Evolutionary conservation across 2,329 filamentous ascomycete species (phyloP).

Genomic region (Paraphaeosphaeria sporulosa): DNA sequence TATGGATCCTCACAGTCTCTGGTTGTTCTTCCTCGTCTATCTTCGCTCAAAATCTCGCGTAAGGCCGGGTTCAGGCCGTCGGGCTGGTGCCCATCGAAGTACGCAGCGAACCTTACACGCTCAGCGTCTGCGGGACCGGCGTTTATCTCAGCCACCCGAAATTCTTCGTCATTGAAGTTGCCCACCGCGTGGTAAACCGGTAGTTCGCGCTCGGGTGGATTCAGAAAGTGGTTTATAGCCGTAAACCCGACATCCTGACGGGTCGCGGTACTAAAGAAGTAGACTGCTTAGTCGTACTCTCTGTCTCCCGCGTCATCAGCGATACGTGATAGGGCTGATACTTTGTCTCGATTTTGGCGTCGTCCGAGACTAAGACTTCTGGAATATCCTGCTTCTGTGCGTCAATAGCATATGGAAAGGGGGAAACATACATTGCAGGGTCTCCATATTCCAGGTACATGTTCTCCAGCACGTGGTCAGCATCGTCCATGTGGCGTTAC

Average conservation of each 20-base stretch:
- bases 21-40: not conserved
- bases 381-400: not conserved
- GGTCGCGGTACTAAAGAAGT: not conserved
- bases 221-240: constrained; percentile 1
- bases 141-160: not conserved
- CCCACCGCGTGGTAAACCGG: not conserved
- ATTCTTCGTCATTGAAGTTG: not conserved
- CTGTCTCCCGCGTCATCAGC: not conserved
- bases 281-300: not conserved
- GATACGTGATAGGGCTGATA: not conserved
- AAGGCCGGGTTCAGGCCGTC: not conserved
- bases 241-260: not conserved
- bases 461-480: not conserved
- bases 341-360: not conserved
- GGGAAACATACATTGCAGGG: constrained; percentile 1
- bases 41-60: not conserved
- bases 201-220: not conserved
- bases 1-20: not conserved
- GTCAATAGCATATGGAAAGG: not conserved
- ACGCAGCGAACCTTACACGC: not conserved
- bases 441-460: not conserved
- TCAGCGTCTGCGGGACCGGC: not conserved
- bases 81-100: not conserved
- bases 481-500: not conserved
- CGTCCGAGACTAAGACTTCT: not conserved